A percentile compares a stretch with the other conserved stretches of the same genome.
These are phyloP conservation scores for Pseudozyma flocculosa DNA, from an alignment of 1,284 basidiomycete genomes.

Conservation along the genomic window DNA sequence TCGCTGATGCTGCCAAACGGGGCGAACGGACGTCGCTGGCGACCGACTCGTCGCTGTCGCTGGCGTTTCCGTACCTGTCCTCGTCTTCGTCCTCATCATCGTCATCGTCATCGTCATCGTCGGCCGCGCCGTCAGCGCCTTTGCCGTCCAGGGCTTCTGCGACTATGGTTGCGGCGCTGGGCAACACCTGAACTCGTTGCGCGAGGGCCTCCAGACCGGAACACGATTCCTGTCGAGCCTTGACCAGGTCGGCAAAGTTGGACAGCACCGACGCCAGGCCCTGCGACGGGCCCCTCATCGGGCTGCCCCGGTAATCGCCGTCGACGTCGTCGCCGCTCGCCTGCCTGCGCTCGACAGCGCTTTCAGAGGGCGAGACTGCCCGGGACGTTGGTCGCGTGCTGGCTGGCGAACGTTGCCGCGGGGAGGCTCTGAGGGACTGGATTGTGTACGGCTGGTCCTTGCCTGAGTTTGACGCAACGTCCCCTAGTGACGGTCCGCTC, in stretches of 20 bases:
- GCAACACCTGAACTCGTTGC: conserved; percentile 24
- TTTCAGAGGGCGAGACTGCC: neutral
- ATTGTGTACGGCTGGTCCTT: too few species aligned
- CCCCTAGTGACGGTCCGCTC: too few species aligned
- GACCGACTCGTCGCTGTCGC: too few species aligned
- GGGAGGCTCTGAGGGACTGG: neutral
- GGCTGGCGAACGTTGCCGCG: neutral
- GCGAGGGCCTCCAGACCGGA: conserved; percentile 30
- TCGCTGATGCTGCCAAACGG: too few species aligned
- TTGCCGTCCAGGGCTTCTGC: too few species aligned
- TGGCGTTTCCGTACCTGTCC: too few species aligned
- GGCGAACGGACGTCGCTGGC: too few species aligned
- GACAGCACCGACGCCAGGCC: conserved; percentile 24
- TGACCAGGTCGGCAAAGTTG: conserved; percentile 33
- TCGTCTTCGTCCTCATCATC: too few species aligned
- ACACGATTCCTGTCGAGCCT: conserved; percentile 33
- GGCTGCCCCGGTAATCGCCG: neutral
- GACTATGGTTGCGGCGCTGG: neutral
- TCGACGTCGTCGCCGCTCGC: neutral
- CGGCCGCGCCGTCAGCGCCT: too few species aligned
- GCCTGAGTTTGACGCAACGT: too few species aligned
- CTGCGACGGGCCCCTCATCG: conserved; percentile 10
- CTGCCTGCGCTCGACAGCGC: neutral
- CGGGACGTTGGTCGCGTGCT: neutral
- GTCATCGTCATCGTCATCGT: too few species aligned